Base-by-base conservation (phyloP, 2,329 filamentous ascomycete genomes). In the Aspergillus fischeri region DNA sequence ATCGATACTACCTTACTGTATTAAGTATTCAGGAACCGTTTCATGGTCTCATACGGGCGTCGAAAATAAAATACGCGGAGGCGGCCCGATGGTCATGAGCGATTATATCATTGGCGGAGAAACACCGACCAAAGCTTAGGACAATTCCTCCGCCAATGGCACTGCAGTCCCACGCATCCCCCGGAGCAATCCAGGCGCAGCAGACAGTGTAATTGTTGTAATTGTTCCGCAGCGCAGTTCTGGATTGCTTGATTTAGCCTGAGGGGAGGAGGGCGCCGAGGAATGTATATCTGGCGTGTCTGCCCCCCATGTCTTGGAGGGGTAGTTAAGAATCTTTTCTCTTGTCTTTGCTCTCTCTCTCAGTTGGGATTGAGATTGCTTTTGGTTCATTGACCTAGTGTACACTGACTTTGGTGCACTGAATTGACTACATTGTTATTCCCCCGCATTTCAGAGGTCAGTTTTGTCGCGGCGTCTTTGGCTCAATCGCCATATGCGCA, bases 71-170 rank as follows among this genome's bases (percentile, higher is more conserved):
- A 45, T 24, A 45, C 54, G 24, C 55, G 52, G 55, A 57, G 38
- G 21, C 41, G n/a, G 38, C 27, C 48, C 55, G 53, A 54, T 38
- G 25, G 25, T 32, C 17, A 14, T n/a, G 54, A 38, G 54, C 27
- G 17, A 24, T 45, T 41, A 44, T 56, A 25, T 62, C 49, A 63
- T 48, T 70, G 69, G 63, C 61, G 69, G 69, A 66, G 56, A 60
- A 59, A 56, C 20, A 1, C 49, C 60, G 49, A 27, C 53, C 57
- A 53, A 44, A 49, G 44, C 38, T 44, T 27, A 51, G 52, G 54
- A 52, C 17, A 58, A 61, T 61, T 64, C 52, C 45, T 63, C 69
- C 69, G 47, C 65, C 69, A 72, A 70, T 66, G 3, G 59, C 17
- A 51, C 8, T 29, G 9, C 10, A 28, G 51, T 53, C 51, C 55